Percentiles rank a stretch among this genome's conserved stretches.
These are phyloP conservation scores for Apocynum venetum DNA, from an alignment of 257 asterid genomes.

Conservation along the genomic window DNA sequence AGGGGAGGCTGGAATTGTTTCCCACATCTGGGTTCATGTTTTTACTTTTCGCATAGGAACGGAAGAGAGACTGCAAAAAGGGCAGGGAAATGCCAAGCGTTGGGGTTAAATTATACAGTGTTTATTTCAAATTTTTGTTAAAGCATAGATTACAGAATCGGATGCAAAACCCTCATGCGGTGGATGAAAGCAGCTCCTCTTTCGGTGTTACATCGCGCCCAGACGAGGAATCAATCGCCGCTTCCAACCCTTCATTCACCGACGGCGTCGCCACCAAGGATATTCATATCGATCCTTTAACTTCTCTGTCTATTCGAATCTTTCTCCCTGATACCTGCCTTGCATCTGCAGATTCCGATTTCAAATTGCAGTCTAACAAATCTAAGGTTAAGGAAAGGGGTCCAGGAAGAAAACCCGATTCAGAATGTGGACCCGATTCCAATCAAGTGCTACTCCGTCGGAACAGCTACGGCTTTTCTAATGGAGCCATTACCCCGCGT, in stretches of 20 bases:
- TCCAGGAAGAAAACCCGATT: background rate
- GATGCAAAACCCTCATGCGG: constrained; percentile 33
- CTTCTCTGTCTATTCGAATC: constrained; percentile 69
- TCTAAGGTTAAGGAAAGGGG: constrained; percentile 25
- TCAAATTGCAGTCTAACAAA: constrained; percentile 18
- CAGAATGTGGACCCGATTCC: constrained; percentile 34
- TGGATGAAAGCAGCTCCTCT: constrained; percentile 28
- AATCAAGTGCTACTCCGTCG: constrained; percentile 32
- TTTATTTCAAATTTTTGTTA: constrained; percentile 81
- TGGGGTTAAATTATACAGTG: constrained; percentile 83
- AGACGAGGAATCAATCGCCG: constrained; percentile 59
- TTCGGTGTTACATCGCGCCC: constrained; percentile 93
- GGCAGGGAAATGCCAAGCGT: constrained; percentile 82
- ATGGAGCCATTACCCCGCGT: constrained; percentile 21
- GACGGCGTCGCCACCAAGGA: constrained; percentile 97
- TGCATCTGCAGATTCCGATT: constrained; percentile 31
- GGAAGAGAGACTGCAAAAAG: constrained; percentile 8
- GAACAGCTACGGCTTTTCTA: constrained; percentile 46
- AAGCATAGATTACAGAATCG: constrained; percentile 91
- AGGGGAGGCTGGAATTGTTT: background rate
- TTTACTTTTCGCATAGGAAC: constrained; percentile 4
- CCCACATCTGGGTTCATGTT: background rate
- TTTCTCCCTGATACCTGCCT: constrained; percentile 85
- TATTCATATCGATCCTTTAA: constrained; percentile 74
- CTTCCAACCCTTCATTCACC: constrained; percentile 75